Conservation (phyloP, 305 asterid genomes). For the Plantago lanceolata region DNA sequence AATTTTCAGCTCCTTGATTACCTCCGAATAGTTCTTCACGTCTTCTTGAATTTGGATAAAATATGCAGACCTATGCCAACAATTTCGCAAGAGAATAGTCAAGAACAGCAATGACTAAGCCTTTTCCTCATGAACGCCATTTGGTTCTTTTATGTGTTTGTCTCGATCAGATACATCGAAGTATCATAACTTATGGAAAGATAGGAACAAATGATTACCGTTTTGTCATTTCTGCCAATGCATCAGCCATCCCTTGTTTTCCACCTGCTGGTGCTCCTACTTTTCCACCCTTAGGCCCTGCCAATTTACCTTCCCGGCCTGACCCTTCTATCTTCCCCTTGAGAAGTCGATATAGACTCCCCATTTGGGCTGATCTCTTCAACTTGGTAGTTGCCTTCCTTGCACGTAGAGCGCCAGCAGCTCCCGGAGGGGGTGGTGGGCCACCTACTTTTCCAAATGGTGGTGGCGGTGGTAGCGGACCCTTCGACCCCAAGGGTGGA, state of each 20-base stretch:
- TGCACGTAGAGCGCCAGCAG: constrained; percentile 41
- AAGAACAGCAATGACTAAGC: not conserved
- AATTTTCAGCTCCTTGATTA: constrained; percentile 49
- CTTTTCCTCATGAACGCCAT: not conserved
- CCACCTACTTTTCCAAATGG: constrained; percentile 33
- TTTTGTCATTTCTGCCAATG: constrained; percentile 79
- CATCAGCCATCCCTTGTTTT: constrained; percentile 81
- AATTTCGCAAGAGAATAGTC: not conserved
- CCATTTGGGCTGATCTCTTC: constrained; percentile 90
- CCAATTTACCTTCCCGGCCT: constrained; percentile 38
- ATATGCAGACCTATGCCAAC: constrained; percentile 60
- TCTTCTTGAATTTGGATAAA: constrained; percentile 79
- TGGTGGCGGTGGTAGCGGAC: constrained; percentile 44
- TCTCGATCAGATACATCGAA: no score
- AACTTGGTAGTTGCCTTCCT: constrained; percentile 55
- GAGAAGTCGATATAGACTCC: constrained; percentile 67
- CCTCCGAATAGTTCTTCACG: constrained; percentile 42
- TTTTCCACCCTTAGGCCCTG: constrained; percentile 45
- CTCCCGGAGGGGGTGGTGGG: constrained; percentile 72
- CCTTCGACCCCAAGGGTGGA: constrained; percentile 36
- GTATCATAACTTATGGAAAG: no score
- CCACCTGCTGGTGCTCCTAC: constrained; percentile 45
- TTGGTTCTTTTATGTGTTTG: no score
- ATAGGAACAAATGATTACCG: constrained; percentile 30
- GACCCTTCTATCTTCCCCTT: constrained; percentile 89